Base-by-base conservation (phyloP, 1,139 yeast genomes). In the Fermentozyma sake region DNA sequence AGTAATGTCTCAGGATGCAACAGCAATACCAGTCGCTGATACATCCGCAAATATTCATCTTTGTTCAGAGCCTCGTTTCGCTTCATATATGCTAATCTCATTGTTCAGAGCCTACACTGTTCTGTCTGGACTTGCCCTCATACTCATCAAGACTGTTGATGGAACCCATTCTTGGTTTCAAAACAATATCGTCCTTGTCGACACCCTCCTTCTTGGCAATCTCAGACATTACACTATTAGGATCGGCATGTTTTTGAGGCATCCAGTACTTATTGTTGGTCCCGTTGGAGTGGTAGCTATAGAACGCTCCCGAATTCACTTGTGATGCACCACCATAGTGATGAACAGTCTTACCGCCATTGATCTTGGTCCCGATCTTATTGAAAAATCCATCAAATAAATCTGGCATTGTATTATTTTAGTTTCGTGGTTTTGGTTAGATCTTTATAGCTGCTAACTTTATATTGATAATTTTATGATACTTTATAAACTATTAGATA, bases 201-300 rank as follows among this genome's bases (percentile, higher is more conserved):
- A 22, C 10, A 8, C 12, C 14, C 9, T 22, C 24, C 8, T 12
- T 14, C 11, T 22, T n/a, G 3, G 18, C 18, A 7, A 16, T 5
- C 7, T 11, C 24, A 14, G 8, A 7, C 5, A 9, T 10, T n/a
- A n/a, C n/a, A n/a, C n/a, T n/a, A n/a, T n/a, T n/a, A 7, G 19
- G 24, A 6, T 22, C 24, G 3, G 13, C 12, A 22, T n/a, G 8
- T n/a, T 27, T 36, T 10, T 27, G 24, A 8, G 69, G 62, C 44
- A 64, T 42, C 71, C 71, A 64, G 28, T 59, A 64, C 13, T 58
- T 52, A 37, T 63, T 64, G 38, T 64, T 64, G 24, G 64, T 61
- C 8, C 56, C 47, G 24, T 49, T 57, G 26, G 48, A 37, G 29
- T 59, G 67, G 38, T 63, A 63, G 34, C 54, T 61, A 38, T 62